Evolutionary conservation across 257 asterid genomes (phyloP).

Genomic region (Primulina eburnea): DNA sequence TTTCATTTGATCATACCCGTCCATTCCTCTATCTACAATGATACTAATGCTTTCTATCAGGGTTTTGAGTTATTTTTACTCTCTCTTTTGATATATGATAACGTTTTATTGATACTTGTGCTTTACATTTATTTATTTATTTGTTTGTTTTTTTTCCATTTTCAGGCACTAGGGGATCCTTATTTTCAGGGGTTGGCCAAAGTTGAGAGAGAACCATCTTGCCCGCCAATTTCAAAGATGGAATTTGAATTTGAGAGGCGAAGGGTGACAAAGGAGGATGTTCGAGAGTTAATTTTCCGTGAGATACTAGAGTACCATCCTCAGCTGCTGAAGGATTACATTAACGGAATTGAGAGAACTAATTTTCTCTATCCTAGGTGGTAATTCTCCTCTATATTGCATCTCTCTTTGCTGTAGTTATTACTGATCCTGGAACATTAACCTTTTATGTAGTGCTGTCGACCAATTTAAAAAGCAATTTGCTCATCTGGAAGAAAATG

Average conservation of each 20-base stretch:
- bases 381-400: not conserved
- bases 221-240: conserved; percentile 69
- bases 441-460: conserved; percentile 50
- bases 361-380: conserved; percentile 79
- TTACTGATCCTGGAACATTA: conserved; percentile 21
- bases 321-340: conserved; percentile 73
- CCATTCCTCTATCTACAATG: not conserved
- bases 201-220: conserved; percentile 80
- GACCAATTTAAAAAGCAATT: conserved; percentile 75
- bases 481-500: conserved; percentile 75
- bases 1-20: conserved; percentile 9
- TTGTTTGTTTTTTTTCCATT: not conserved
- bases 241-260: conserved; percentile 89
- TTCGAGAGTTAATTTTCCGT: conserved; percentile 71
- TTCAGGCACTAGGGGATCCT: conserved; percentile 77
- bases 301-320: conserved; percentile 89
- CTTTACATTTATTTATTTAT: not conserved
- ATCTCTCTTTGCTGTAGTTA: conserved; percentile 9
- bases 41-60: not conserved
- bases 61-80: not conserved
- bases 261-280: conserved; percentile 76
- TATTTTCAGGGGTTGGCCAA: conserved; percentile 76
- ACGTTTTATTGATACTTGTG: conserved; percentile 1
- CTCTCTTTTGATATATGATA: conserved; percentile 1
- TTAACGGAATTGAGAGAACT: conserved; percentile 64